Conservation (phyloP, 768 basidiomycete species). For the Auricularia sp. region DNA sequence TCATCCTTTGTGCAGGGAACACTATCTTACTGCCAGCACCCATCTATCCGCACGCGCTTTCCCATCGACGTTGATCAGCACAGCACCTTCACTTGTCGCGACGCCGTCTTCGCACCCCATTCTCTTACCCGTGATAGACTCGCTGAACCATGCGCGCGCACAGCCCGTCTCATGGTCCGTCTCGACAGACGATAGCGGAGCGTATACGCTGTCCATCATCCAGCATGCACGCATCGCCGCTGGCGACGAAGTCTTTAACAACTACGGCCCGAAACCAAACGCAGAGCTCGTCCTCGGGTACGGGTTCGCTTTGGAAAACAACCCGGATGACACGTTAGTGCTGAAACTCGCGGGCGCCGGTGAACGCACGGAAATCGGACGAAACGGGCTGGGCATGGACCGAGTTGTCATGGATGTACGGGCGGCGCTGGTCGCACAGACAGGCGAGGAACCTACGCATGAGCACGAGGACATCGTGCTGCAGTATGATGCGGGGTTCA, state of each 20-base stretch:
- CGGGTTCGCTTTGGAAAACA: constrained; percentile 71
- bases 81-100: constrained; percentile 40
- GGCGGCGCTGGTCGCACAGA: constrained; percentile 15
- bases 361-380: constrained; percentile 51
- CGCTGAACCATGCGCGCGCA: constrained; percentile 74
- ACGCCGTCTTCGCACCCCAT: constrained; percentile 56
- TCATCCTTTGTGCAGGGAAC: constrained; percentile 38
- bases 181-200: constrained; percentile 19
- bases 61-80: constrained; percentile 69
- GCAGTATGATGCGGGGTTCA: constrained; percentile 56
- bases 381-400: constrained; percentile 43
- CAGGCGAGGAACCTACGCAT: constrained; percentile 14
- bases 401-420: constrained; percentile 52
- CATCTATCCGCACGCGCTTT: constrained; percentile 85
- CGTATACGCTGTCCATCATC: constrained; percentile 50
- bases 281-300: constrained; percentile 86
- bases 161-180: constrained; percentile 79
- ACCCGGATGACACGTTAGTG: constrained; percentile 80
- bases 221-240: constrained; percentile 33
- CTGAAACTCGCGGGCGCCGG: constrained; percentile 56
- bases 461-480: constrained; percentile 30
- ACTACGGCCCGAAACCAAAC: constrained; percentile 88
- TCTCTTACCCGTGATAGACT: constrained; percentile 79
- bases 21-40: constrained; percentile 61
- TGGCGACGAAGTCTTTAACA: constrained; percentile 68